A percentile compares a stretch with the other conserved stretches of the same genome.
These are phyloP conservation scores for Lanmaoa pseudosensibilis DNA, from an alignment of 768 basidiomycete species.

Conservation along the genomic window DNA sequence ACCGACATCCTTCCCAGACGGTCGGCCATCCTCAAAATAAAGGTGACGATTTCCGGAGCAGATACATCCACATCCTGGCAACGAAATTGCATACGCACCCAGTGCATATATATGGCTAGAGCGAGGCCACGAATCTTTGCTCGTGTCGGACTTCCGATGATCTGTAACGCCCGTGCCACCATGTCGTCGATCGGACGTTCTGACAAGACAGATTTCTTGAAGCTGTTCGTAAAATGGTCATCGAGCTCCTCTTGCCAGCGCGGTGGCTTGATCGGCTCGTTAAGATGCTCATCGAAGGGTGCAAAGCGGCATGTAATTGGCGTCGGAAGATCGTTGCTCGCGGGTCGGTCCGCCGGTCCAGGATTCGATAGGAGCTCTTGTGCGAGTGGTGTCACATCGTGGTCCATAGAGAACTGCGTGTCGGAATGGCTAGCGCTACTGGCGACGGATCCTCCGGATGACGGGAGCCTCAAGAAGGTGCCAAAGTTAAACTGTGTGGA, in stretches of 20 bases:
- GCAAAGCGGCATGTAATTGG: not conserved
- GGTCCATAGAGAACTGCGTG: too few species aligned
- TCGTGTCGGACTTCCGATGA: slow-evolving; percentile 12
- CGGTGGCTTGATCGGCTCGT: not conserved
- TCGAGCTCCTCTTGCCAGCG: slow-evolving; percentile 19
- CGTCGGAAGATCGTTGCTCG: not conserved
- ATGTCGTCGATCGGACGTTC: slow-evolving; percentile 5
- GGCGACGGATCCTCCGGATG: not conserved
- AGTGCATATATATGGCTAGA: slow-evolving; percentile 9
- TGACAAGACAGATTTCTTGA: slow-evolving; percentile 8
- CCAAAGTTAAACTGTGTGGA: not conserved
- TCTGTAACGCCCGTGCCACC: slow-evolving; percentile 9
- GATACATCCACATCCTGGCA: slow-evolving; percentile 6
- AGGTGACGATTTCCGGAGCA: slow-evolving; percentile 2
- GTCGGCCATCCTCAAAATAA: slow-evolving; percentile 9
- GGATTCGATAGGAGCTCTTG: not conserved
- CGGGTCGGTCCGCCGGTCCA: not conserved
- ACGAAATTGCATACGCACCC: slow-evolving; percentile 17
- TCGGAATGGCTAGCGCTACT: not conserved
- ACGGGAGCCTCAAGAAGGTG: not conserved
- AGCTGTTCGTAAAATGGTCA: slow-evolving; percentile 12
- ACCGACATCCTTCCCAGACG: slow-evolving; percentile 8
- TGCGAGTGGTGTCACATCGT: not conserved
- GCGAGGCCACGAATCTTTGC: slow-evolving; percentile 13
- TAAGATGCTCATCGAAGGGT: slow-evolving; percentile 11